Percentiles rank a stretch among this genome's conserved stretches.
Evolutionary conservation across 345 rosid species (phyloP).

Genomic region (Rhodamnia argentea): DNA sequence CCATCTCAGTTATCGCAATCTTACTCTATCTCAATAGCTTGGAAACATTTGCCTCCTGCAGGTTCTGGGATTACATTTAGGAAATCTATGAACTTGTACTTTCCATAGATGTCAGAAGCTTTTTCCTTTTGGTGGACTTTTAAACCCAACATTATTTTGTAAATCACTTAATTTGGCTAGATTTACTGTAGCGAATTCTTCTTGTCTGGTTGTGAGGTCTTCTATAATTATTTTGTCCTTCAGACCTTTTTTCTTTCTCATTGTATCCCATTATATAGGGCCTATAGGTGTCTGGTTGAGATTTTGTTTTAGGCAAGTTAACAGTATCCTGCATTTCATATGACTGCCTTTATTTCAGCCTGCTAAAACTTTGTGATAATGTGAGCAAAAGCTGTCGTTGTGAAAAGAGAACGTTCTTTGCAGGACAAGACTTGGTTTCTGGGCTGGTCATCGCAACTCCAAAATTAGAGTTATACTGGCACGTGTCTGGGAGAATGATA

Average conservation of each 20-base stretch:
- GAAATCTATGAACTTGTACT: not conserved
- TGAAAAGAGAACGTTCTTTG: conserved; percentile 7
- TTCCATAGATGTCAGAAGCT: not conserved
- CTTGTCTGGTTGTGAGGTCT: not conserved
- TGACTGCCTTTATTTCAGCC: not conserved
- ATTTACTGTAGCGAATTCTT: not conserved
- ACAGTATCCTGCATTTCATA: not conserved
- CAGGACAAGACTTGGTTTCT: conserved; percentile 88
- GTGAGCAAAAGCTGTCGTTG: not conserved
- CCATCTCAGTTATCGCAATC: not conserved
- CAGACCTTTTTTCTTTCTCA: not conserved
- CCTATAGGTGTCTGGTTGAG: not conserved
- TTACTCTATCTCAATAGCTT: not conserved
- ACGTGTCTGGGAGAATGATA: conserved; percentile 90
- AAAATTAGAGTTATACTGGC: conserved; percentile 94
- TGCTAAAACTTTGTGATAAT: not conserved
- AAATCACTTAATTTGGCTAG: not conserved
- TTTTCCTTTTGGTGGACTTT: not conserved
- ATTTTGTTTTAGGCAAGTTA: not conserved
- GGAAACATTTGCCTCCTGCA: not conserved
- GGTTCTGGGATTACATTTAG: not conserved
- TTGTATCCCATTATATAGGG: not conserved
- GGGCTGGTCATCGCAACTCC: conserved; percentile 97
- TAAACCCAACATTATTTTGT: not conserved
- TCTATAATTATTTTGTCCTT: not conserved